Percentiles rank a stretch among this genome's conserved stretches.
These are phyloP conservation scores for Leccinum fuscescens DNA, from an alignment of 1,284 basidiomycete species.

Conservation along the genomic window DNA sequence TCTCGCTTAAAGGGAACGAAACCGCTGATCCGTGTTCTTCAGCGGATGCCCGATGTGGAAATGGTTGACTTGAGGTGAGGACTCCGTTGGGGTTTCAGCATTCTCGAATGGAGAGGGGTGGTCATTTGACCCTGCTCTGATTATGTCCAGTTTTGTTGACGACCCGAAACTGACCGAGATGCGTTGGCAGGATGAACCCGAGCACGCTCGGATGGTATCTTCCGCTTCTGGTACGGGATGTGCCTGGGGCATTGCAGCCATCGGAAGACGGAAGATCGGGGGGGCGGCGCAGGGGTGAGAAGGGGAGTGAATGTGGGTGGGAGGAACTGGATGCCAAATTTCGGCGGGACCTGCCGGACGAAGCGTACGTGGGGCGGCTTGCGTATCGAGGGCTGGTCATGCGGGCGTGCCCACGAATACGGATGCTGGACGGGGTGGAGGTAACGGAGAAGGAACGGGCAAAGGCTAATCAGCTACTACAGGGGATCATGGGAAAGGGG, in stretches of 20 bases:
- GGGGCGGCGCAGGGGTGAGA: conserved; percentile 36
- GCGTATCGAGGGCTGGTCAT: conserved; percentile 87
- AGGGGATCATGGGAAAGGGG: conserved; percentile 50
- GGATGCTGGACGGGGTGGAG: conserved; percentile 78
- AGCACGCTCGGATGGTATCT: conserved; percentile 94
- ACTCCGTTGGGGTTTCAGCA: conserved; percentile 15
- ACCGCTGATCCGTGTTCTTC: conserved; percentile 67
- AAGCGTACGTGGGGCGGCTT: conserved; percentile 78
- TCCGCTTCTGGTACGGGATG: conserved; percentile 73
- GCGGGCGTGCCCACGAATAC: conserved; percentile 64
- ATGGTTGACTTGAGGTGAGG: conserved; percentile 88
- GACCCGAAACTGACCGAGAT: conserved; percentile 30
- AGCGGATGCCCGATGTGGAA: conserved; percentile 75
- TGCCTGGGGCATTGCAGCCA: conserved; percentile 65
- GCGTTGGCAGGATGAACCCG: conserved; percentile 81
- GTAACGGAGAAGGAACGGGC: conserved; percentile 77
- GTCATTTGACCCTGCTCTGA: background rate
- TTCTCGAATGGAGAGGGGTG: conserved; percentile 2
- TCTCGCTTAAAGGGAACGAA: conserved; percentile 73
- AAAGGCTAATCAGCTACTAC: conserved; percentile 74
- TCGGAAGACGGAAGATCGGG: conserved; percentile 40
- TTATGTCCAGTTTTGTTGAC: conserved; percentile 6
- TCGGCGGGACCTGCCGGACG: conserved; percentile 85
- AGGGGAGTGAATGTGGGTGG: conserved; percentile 46
- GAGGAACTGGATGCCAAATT: conserved; percentile 80